Evolutionary conservation across 176 grass and related monocot species (phyloP), one percentile per base, ranked within the genome.

Genomic region (Echinochloa phyllopogon): DNA sequence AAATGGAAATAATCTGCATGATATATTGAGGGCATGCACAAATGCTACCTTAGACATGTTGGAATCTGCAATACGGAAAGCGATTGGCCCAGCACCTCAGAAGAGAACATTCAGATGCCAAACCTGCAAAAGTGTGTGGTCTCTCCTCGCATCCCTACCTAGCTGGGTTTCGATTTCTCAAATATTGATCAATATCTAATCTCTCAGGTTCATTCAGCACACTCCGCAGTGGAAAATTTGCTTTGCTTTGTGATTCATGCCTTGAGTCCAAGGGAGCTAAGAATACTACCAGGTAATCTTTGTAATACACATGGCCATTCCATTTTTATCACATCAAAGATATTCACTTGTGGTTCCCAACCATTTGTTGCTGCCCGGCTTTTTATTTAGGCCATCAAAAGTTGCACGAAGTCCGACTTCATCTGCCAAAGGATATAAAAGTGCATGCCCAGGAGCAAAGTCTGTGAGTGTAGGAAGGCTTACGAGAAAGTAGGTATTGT

Each of bases 1-100:
- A 72, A 94, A 83, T 76, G 92, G 92, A 84, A 92, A 76, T 65
- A 89, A 83, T 89, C 84, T 94, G 33, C 85, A 87, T 83, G 89
- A 89, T 83, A 71, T 94, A 53, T 40, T 94, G 60, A 85, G 66
- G 53, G 72, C 78, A 39, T 92, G 92, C 16, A 6, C 61, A 71
- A 53, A 44, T 89, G 82, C 87, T 56, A 77, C 89, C 25, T 48
- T 85, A 79, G 87, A 91, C 74, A 88, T 70, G 74, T 33, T 94
- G 69, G 85, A 89, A 74, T 73, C 84, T 87, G 78, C 78, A 83
- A 83, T 94, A 81, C 82, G 40, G 40, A 81, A 77, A 45, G 89
- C 89, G 71, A 83, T 90, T 29, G 89, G 92, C 61, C 84, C 81
- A 72, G 24, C 48, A 24, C 87, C 92, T 65, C 67, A 84, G 25